Conservation (phyloP, 78 protist genomes). For the Guillardia theta region DNA sequence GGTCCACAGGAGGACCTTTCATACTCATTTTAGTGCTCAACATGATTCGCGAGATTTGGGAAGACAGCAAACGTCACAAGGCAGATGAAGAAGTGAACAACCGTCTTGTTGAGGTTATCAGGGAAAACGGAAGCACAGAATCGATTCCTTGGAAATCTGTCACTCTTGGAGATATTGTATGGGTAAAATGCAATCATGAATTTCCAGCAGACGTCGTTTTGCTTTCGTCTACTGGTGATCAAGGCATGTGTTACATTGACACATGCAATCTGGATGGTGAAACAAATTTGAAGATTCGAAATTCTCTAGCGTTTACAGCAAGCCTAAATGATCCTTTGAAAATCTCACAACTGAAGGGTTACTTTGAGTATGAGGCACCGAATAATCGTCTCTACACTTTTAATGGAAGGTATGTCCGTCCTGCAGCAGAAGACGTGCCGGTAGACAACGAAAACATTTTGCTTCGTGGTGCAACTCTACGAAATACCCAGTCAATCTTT, state of each 20-base stretch:
- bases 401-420: neutral
- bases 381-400: conserved; percentile 38
- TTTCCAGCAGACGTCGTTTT: conserved; percentile 88
- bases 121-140: neutral
- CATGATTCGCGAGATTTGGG: conserved; percentile 32
- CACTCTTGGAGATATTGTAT: conserved; percentile 73
- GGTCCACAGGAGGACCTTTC: conserved; percentile 37
- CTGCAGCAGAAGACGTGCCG: neutral
- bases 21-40: neutral
- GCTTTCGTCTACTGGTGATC: conserved; percentile 59
- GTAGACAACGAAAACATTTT: neutral
- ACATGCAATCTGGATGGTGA: conserved; percentile 90
- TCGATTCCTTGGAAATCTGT: conserved; percentile 21
- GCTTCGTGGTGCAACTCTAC: conserved; percentile 60
- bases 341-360: neutral
- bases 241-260: conserved; percentile 86
- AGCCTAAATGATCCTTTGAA: neutral
- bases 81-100: conserved; percentile 54
- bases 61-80: conserved; percentile 48
- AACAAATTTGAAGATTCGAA: conserved; percentile 61
- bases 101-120: conserved; percentile 11
- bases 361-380: conserved; percentile 31
- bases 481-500: conserved; percentile 77
- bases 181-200: conserved; percentile 57
- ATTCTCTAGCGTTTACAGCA: neutral